Base-by-base conservation (phyloP, 106 monocot genomes). In the Iris macrosiphon region DNA sequence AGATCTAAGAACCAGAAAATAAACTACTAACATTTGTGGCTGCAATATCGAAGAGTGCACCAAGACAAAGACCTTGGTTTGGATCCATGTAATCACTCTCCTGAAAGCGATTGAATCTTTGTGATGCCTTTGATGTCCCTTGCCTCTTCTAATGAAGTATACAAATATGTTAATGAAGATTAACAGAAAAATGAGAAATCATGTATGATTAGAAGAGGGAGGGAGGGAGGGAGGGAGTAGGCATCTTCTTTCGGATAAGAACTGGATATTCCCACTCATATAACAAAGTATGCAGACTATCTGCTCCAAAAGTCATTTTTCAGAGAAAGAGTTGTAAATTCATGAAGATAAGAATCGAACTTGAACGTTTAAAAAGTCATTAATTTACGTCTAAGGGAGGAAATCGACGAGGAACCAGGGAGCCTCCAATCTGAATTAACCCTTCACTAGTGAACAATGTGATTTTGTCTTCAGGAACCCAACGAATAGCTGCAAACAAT, bases 1-100 rank as follows among this genome's bases (percentile, higher is more conserved):
- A 18, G 45, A 51, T 52, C 38, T 51, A 26, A 70, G 12, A 11
- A 13, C 38, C 11, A 10, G 17, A n/a, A 12, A 17, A n/a, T n/a
- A n/a, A 59, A 12, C 21, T 9, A 60, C 77, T 61, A 21, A 96
- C 96, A 77, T 96, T 96, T 61, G 96, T 96, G 52, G 96, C 96
- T 40, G 96, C 96, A 55, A 96, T 96, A 57, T 96, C 79, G 70
- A 96, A 96, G 13, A 96, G 72, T 27, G 96, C 90, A 51, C 96
- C 96, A 47, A 96, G 74, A 63, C 96, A 96, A 26, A 96, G 90
- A 39, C 74, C 77, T 77, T 96, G 96, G 43, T 77, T 65, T 9
- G 96, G 89, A 69, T 90, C 90, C 96, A 96, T 96, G 69, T 96
- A 96, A 61, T 86, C 61, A 51, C 72, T 79, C 74, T 96, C 96